Percentiles rank a stretch among this genome's conserved stretches.
These are phyloP conservation scores for Paramecium caudatum DNA, from an alignment of 73 alveolate species.

Conservation along the genomic window DNA sequence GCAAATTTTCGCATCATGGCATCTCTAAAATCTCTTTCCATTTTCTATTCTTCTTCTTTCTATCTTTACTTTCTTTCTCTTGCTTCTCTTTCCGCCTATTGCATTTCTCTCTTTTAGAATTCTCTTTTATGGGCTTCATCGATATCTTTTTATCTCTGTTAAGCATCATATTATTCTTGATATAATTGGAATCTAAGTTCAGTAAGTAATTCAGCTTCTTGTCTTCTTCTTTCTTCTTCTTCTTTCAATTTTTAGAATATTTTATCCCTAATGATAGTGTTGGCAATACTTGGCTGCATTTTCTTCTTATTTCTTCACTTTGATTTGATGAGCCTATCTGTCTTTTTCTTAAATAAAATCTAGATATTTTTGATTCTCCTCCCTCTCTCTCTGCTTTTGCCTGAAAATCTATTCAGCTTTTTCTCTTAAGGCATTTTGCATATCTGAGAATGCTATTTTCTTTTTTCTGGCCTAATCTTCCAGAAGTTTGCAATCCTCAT, in stretches of 20 bases:
- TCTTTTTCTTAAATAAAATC: slow-evolving; percentile 69
- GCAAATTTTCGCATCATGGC: slow-evolving; percentile 75
- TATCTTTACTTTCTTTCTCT: slow-evolving; percentile 62
- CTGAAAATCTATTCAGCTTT: slow-evolving; percentile 63
- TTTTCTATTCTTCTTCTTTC: slow-evolving; percentile 69
- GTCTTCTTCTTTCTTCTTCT: slow-evolving; percentile 78
- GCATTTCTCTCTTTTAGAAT: slow-evolving; percentile 68
- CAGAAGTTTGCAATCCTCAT: slow-evolving; percentile 61
- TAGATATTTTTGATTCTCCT: slow-evolving; percentile 68
- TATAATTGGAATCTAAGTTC: slow-evolving; percentile 72
- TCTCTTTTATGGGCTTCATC: slow-evolving; percentile 77
- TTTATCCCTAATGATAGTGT: slow-evolving; percentile 23
- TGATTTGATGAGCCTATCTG: slow-evolving; percentile 69
- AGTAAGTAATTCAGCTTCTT: slow-evolving; percentile 64
- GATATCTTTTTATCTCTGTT: slow-evolving; percentile 69
- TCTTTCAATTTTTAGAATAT: slow-evolving; percentile 73
- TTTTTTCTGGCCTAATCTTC: slow-evolving; percentile 63
- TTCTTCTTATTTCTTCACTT: slow-evolving; percentile 67
- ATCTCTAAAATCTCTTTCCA: slow-evolving; percentile 78
- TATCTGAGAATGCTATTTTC: slow-evolving; percentile 72
- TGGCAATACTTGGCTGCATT: slow-evolving; percentile 68
- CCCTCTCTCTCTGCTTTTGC: slow-evolving; percentile 58
- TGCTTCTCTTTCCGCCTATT: slow-evolving; percentile 73
- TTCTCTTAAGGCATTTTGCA: slow-evolving; percentile 72
- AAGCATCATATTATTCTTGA: slow-evolving; percentile 75